Evolutionary conservation across 306 rosid genomes (phyloP).

Genomic region (Quercus berberidifolia): DNA sequence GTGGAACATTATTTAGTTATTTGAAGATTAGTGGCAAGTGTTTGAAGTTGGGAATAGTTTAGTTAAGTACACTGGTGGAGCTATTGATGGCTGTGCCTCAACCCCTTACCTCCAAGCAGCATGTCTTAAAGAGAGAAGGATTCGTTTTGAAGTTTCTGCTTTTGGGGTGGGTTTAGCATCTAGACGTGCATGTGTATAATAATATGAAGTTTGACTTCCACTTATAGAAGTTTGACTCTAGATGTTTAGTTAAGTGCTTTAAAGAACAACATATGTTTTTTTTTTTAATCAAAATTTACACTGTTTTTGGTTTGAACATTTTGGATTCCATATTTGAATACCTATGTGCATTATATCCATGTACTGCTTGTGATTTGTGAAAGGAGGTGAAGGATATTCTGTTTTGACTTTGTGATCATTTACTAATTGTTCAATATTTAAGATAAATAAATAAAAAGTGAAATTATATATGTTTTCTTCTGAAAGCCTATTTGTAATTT

Average conservation of each 20-base stretch:
- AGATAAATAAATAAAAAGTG: not conserved
- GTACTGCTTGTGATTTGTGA: not conserved
- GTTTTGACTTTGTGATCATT: not conserved
- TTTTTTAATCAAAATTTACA: not conserved
- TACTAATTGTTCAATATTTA: not conserved
- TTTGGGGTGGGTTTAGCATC: not conserved
- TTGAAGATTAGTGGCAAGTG: too few relatives aligned
- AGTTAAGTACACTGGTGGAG: not conserved
- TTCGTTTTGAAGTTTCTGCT: not conserved
- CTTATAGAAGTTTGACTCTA: not conserved
- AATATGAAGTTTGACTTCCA: not conserved
- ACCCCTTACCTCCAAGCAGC: not conserved
- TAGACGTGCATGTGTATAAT: not conserved
- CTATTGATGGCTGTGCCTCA: not conserved
- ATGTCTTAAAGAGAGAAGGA: not conserved
- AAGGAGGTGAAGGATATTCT: not conserved
- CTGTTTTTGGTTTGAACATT: not conserved
- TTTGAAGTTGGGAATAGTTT: too few relatives aligned
- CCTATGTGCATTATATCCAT: not conserved
- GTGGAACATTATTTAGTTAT: too few relatives aligned
- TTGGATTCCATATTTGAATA: not conserved
- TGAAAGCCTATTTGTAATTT: conserved; percentile 16
- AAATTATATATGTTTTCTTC: not conserved
- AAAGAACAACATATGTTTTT: not conserved
- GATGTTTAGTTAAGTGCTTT: not conserved